These are phyloP conservation scores for Cairneyella variabilis DNA, from an alignment of 495 filamentous ascomycete genomes.

Conservation along the genomic window DNA sequence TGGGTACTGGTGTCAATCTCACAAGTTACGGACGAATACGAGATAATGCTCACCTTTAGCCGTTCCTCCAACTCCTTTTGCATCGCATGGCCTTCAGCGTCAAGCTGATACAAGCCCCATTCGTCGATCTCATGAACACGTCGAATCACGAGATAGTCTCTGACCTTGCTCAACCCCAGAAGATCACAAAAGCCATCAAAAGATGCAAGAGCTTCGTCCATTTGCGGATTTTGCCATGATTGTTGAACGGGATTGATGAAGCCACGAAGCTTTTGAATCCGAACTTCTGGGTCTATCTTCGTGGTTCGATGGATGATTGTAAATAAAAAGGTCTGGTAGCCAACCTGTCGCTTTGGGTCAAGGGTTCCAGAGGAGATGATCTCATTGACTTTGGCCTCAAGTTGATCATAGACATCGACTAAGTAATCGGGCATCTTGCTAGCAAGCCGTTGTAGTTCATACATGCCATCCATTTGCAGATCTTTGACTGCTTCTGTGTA, in stretches of 20 bases:
- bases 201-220: constrained; percentile 65
- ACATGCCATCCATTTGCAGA: constrained; percentile 73
- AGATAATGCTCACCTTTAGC: constrained; percentile 51
- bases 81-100: constrained; percentile 71
- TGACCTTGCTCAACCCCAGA: constrained; percentile 73
- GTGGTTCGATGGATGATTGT: constrained; percentile 88
- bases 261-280: constrained; percentile 58
- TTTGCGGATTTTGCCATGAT: constrained; percentile 70
- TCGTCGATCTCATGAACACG: constrained; percentile 74
- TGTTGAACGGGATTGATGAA: constrained; percentile 77
- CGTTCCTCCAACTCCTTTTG: constrained; percentile 72
- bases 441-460: constrained; percentile 84
- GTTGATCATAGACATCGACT: constrained; percentile 77
- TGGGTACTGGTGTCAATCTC: constrained; percentile 25
- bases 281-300: constrained; percentile 62
- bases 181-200: constrained; percentile 77
- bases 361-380: constrained; percentile 67
- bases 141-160: constrained; percentile 69
- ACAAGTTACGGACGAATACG: constrained; percentile 8
- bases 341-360: constrained; percentile 66
- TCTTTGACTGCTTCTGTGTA: constrained; percentile 93
- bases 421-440: constrained; percentile 88
- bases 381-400: constrained; percentile 78
- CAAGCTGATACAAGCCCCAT: constrained; percentile 74
- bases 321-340: constrained; percentile 76